A percentile compares a stretch with the other conserved stretches of the same genome.
Evolutionary conservation across 257 asterid genomes (phyloP).

Genomic region (Cordia subcordata): DNA sequence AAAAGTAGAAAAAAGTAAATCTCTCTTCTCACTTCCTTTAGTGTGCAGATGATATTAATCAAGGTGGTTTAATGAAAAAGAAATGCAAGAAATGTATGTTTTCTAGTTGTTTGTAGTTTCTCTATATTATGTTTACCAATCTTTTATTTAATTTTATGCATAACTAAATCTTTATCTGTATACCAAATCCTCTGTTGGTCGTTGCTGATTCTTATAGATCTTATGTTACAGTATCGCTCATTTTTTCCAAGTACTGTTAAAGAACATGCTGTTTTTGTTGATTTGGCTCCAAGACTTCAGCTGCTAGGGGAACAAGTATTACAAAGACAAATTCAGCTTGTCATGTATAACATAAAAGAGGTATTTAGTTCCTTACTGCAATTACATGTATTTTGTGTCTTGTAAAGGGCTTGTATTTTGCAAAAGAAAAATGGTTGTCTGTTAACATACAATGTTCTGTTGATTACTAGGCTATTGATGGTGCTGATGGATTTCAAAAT

Average conservation of each 20-base stretch:
- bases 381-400: background rate
- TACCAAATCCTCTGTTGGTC: conserved; percentile 2
- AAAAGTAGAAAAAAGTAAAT: too few relatives aligned
- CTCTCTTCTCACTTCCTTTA: too few relatives aligned
- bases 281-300: conserved; percentile 90
- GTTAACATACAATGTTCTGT: conserved; percentile 16
- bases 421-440: background rate
- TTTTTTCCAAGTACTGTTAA: conserved; percentile 71
- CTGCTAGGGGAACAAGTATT: conserved; percentile 77
- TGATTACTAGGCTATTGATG: conserved; percentile 69
- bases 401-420: background rate
- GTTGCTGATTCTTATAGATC: conserved; percentile 8
- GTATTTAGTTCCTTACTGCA: conserved; percentile 24
- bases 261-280: conserved; percentile 76
- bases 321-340: conserved; percentile 73
- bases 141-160: background rate
- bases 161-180: too few relatives aligned
- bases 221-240: conserved; percentile 76
- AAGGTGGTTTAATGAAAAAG: background rate
- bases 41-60: too few relatives aligned
- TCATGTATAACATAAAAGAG: conserved; percentile 68
- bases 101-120: background rate
- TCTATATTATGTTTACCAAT: background rate
- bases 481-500: conserved; percentile 89
- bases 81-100: conserved; percentile 4